These are phyloP conservation scores for Lentinula novae-zelandiae DNA, from an alignment of 1,284 basidiomycete species.

Conservation along the genomic window DNA sequence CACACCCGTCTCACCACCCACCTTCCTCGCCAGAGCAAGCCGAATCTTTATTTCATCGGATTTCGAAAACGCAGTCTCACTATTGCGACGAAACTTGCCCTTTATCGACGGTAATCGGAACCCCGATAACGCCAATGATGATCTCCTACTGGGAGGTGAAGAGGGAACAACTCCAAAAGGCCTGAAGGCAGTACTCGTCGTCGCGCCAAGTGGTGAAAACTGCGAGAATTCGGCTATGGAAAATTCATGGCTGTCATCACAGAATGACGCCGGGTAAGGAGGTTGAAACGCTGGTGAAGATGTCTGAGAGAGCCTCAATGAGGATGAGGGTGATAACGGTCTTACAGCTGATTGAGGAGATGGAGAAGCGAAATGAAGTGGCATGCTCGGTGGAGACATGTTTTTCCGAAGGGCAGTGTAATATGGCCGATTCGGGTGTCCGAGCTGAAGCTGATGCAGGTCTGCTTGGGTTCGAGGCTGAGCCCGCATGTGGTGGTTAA, in stretches of 20 bases:
- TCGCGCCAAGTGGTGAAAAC: neutral
- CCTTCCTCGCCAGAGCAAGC: constrained; percentile 47
- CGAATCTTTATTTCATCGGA: constrained; percentile 57
- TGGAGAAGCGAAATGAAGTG: constrained; percentile 22
- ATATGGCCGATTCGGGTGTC: constrained; percentile 53
- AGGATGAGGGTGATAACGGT: neutral
- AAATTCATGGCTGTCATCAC: neutral
- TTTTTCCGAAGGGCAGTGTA: constrained; percentile 61
- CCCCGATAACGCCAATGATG: neutral
- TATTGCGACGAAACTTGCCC: neutral
- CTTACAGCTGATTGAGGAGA: constrained; percentile 17
- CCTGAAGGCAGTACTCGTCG: neutral
- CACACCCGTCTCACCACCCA: constrained; percentile 21
- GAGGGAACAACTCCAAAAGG: constrained; percentile 9
- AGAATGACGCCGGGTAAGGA: neutral
- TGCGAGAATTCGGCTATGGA: constrained; percentile 1
- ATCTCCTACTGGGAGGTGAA: neutral
- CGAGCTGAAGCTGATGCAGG: constrained; percentile 33
- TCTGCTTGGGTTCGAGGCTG: neutral
- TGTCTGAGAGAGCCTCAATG: neutral
- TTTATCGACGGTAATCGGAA: neutral
- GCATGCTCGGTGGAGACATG: constrained; percentile 39
- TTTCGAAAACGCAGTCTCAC: constrained; percentile 42
- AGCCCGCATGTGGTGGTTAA: neutral
- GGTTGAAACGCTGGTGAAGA: neutral